A percentile compares a stretch with the other conserved stretches of the same genome.
Conservation (phyloP, 352 stramenopile genomes). For the Heterotrichella gracilis region DNA sequence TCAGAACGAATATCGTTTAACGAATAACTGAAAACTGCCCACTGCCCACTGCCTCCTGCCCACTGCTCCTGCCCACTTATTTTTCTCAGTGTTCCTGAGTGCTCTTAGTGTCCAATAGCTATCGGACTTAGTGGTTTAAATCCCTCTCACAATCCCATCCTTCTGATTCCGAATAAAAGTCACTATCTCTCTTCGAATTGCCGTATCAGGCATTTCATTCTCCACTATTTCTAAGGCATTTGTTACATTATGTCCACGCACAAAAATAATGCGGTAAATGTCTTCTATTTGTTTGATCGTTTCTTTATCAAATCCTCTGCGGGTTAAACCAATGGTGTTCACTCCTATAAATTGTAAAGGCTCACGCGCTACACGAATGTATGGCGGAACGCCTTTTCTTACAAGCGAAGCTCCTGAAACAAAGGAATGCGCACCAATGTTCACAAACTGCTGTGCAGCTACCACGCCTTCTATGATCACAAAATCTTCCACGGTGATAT, state of each 20-base stretch:
- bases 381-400: not conserved
- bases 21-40: no score
- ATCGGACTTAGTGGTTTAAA: no score
- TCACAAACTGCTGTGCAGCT: not conserved
- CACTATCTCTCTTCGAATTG: not conserved
- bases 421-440: not conserved
- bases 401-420: not conserved
- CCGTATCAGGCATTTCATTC: not conserved
- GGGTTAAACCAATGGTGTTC: not conserved
- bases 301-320: not conserved
- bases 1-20: no score
- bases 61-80: no score
- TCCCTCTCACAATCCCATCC: not conserved
- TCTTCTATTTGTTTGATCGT: constrained; percentile 4
- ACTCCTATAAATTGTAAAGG: not conserved
- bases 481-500: not conserved
- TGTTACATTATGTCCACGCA: not conserved
- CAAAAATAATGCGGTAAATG: constrained; percentile 6
- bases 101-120: no score
- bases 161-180: not conserved
- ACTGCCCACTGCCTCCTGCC: no score
- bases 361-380: not conserved
- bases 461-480: not conserved
- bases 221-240: not conserved
- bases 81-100: no score